A percentile compares a stretch with the other conserved stretches of the same genome.
Conservation (phyloP, 2,329 filamentous ascomycete genomes). For the Hypoxylon sp. region DNA sequence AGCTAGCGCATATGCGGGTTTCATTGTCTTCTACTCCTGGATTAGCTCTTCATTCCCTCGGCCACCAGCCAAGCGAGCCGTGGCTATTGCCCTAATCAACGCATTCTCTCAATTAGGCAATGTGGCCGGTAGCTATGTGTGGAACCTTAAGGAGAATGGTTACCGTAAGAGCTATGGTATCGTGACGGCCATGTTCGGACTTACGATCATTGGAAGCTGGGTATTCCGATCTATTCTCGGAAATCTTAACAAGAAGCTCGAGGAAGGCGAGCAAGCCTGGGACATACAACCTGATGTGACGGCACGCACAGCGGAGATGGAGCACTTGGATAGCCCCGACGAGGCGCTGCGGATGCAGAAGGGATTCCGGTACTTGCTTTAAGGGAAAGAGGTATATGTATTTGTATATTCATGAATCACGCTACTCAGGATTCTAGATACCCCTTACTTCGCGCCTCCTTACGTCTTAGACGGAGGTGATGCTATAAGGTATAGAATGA, state of each 20-base stretch:
- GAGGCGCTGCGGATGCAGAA: conserved; percentile 63
- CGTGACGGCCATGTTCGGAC: conserved; percentile 74
- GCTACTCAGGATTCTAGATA: conserved; percentile 23
- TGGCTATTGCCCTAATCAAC: conserved; percentile 73
- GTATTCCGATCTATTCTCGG: conserved; percentile 64
- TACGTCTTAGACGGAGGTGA: neutral
- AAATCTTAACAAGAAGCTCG: conserved; percentile 64
- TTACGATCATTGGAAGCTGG: conserved; percentile 69
- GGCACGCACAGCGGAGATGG: conserved; percentile 58
- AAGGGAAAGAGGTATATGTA: conserved; percentile 34
- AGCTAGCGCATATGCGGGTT: conserved; percentile 70
- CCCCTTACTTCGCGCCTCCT: conserved; percentile 19
- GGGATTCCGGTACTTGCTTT: conserved; percentile 65
- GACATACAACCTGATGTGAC: conserved; percentile 58
- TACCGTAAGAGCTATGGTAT: conserved; percentile 76
- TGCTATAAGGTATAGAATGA: conserved; percentile 18
- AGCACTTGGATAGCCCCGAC: conserved; percentile 60
- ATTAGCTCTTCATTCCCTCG: conserved; percentile 71
- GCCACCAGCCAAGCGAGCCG: conserved; percentile 72
- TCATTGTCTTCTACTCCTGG: conserved; percentile 73
- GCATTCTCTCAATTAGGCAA: conserved; percentile 71
- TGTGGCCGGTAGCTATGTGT: conserved; percentile 74
- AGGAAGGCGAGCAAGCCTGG: conserved; percentile 59
- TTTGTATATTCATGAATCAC: conserved; percentile 15
- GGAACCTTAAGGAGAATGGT: conserved; percentile 71